phyloP scores from a whole-genome alignment of 208 protist genomes.

The Jaenimonas drosophilae region DNA sequence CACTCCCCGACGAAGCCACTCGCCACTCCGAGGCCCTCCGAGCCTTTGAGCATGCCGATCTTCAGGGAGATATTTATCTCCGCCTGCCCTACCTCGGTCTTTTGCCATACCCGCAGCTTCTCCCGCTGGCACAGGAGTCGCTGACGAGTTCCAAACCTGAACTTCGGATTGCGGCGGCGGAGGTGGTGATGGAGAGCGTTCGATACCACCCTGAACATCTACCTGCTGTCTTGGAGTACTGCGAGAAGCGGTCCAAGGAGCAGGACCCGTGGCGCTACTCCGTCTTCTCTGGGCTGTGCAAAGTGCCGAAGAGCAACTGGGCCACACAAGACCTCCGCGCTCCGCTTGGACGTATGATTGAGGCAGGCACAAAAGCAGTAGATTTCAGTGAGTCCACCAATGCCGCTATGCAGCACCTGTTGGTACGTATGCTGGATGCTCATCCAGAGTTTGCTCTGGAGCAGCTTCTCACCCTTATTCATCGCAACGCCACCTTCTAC shows the following conservation, averaged over 20 bases:
- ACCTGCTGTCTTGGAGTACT: conserved; percentile 11
- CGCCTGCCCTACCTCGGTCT: too few relatives aligned
- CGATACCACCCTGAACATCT: conserved; percentile 14
- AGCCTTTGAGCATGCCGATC: too few relatives aligned
- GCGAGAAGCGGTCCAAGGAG: conserved; percentile 14
- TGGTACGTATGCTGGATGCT: not conserved
- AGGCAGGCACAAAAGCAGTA: conserved; percentile 9
- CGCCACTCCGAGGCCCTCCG: too few relatives aligned
- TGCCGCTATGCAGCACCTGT: not conserved
- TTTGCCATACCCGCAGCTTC: too few relatives aligned
- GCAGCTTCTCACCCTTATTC: not conserved
- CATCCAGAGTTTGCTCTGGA: not conserved
- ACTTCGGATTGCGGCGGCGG: conserved; percentile 4
- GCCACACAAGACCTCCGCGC: conserved; percentile 2
- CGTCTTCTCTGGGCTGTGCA: conserved; percentile 8
- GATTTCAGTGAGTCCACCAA: conserved; percentile 7
- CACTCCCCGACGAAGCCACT: too few relatives aligned
- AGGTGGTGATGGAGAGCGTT: not conserved
- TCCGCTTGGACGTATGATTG: conserved; percentile 3
- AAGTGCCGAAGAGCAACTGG: conserved; percentile 11
- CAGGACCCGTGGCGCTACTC: conserved; percentile 13
- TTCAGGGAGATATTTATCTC: too few relatives aligned
- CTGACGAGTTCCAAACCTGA: too few relatives aligned
- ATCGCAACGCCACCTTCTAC: not conserved
- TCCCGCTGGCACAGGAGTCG: too few relatives aligned